Evolutionary conservation across 2,329 filamentous ascomycete species (phyloP).

Genomic region (Zymoseptoria passerinii): DNA sequence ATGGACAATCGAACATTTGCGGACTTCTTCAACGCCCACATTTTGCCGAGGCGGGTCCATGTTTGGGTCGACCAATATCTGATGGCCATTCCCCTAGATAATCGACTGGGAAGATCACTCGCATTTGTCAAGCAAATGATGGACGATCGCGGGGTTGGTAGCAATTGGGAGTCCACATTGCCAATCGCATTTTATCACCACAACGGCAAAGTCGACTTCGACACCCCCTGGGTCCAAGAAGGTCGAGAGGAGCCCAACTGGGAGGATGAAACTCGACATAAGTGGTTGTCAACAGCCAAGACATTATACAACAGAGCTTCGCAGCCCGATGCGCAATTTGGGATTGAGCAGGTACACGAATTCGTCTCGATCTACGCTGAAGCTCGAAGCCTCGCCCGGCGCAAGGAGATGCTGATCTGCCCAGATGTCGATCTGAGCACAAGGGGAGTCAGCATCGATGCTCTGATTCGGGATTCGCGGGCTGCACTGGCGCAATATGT

Average conservation of each 20-base stretch:
- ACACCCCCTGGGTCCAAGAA: neutral
- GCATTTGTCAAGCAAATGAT: neutral
- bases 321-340: neutral
- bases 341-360: neutral
- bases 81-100: neutral
- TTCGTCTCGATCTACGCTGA: neutral
- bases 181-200: neutral
- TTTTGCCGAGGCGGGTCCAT: neutral
- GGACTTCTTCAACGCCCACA: neutral
- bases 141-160: neutral
- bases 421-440: neutral
- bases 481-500: neutral
- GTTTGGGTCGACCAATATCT: neutral
- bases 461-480: neutral
- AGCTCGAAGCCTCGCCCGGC: neutral
- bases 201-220: neutral
- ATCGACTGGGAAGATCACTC: neutral
- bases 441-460: neutral
- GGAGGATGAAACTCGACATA: neutral
- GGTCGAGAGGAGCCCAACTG: neutral
- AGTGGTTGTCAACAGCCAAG: neutral
- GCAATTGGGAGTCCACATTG: neutral
- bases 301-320: neutral
- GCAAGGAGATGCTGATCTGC: neutral
- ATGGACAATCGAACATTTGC: neutral